A percentile compares a stretch with the other conserved stretches of the same genome.
Evolutionary conservation across 345 rosid species (phyloP).

Genomic region (Streptanthus diversifolius): DNA sequence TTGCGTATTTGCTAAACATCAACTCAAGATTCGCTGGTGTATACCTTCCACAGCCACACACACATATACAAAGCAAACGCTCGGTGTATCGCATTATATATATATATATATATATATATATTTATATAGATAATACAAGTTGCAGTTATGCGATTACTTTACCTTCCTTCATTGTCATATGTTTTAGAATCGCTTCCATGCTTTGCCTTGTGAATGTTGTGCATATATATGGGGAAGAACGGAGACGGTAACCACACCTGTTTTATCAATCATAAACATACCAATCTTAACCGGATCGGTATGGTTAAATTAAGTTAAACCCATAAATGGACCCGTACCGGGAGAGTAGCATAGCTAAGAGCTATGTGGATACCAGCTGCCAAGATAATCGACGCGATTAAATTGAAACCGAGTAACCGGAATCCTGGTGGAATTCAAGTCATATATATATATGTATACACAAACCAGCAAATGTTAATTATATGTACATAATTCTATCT

Average conservation of each 20-base stretch:
- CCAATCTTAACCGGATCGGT: not conserved
- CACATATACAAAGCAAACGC: not conserved
- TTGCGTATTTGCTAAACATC: slow-evolving; percentile 75
- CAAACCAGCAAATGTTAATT: not conserved
- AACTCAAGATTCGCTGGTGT: slow-evolving; percentile 56
- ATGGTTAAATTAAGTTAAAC: not conserved
- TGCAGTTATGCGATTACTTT: not conserved
- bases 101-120: no score
- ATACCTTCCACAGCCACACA: slow-evolving; percentile 38
- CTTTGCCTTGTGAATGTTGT: slow-evolving; percentile 70
- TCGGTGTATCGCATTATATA: not conserved
- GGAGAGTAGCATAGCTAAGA: slow-evolving; percentile 62
- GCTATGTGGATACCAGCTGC: slow-evolving; percentile 44
- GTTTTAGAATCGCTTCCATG: slow-evolving; percentile 70
- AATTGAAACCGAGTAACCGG: slow-evolving; percentile 61
- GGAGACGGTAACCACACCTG: slow-evolving; percentile 85
- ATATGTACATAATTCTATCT: not conserved
- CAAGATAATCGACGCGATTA: slow-evolving; percentile 46
- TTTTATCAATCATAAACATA: not conserved
- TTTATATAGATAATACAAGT: no score
- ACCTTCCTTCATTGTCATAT: slow-evolving; percentile 83
- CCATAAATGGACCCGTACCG: slow-evolving; percentile 40
- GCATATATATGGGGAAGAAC: slow-evolving; percentile 61
- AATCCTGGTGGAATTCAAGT: slow-evolving; percentile 40
- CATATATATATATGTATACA: not conserved